phyloP scores from a whole-genome alignment of 371 early-diverging fungal species.

The Mortierella sp. region DNA sequence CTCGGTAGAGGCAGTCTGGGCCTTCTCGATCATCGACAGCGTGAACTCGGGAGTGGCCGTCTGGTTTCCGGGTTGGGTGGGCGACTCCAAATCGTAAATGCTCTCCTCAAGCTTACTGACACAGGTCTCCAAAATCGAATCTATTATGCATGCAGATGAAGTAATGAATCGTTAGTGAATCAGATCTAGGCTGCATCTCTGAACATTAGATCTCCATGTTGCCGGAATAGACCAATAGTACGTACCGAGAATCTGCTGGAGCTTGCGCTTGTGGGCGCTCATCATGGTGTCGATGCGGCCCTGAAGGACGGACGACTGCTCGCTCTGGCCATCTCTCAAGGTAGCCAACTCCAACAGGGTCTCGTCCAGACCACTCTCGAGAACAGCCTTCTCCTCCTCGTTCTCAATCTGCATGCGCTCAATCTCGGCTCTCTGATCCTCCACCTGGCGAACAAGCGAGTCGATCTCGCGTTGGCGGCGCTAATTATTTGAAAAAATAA shows the following conservation, averaged over 20 bases:
- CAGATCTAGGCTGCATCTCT: neutral
- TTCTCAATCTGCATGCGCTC: conserved; percentile 75
- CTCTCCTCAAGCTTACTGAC: conserved; percentile 89
- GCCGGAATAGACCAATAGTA: neutral
- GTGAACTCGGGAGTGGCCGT: conserved; percentile 94
- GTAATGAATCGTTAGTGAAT: neutral
- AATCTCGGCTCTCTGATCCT: conserved; percentile 77
- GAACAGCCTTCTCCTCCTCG: conserved; percentile 91
- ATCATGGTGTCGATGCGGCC: conserved; percentile 75
- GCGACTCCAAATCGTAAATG: conserved; percentile 86
- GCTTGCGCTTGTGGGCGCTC: conserved; percentile 76
- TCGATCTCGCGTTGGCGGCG: conserved; percentile 69
- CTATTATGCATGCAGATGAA: conserved; percentile 55
- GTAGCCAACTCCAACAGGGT: conserved; percentile 85
- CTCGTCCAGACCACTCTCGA: conserved; percentile 97
- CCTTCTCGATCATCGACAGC: conserved; percentile 91
- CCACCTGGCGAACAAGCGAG: conserved; percentile 75
- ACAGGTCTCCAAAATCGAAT: conserved; percentile 90
- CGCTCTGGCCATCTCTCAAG: conserved; percentile 39
- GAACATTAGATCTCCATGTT: neutral
- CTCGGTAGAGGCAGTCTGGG: conserved; percentile 82
- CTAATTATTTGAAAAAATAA: conserved; percentile 19
- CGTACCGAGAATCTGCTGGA: conserved; percentile 86
- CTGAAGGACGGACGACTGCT: conserved; percentile 64
- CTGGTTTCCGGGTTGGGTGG: conserved; percentile 86